Evolutionary conservation across 176 grass and related monocot genomes (phyloP).

Genomic region (Saccharum spontaneum): DNA sequence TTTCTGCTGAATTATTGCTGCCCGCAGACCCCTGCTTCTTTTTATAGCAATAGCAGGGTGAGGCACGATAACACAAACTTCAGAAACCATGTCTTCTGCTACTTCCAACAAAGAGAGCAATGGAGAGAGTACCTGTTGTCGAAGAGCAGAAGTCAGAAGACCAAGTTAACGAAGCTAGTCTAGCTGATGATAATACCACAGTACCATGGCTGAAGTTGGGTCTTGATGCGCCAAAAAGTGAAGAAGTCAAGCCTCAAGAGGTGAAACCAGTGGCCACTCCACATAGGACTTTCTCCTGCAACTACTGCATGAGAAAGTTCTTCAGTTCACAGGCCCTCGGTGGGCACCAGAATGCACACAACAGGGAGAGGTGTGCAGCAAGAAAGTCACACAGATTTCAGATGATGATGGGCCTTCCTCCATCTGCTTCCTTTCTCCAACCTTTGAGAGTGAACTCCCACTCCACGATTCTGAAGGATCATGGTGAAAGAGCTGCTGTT

Average conservation of each 20-base stretch:
- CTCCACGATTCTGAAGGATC: conserved; percentile 51
- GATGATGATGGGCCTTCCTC: conserved; percentile 39
- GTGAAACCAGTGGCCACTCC: conserved; percentile 34
- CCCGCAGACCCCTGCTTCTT: conserved; percentile 46
- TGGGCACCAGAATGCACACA: conserved; percentile 89
- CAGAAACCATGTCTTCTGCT: conserved; percentile 33
- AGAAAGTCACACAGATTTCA: conserved; percentile 57
- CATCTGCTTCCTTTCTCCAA: conserved; percentile 48
- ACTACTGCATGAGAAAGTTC: conserved; percentile 92
- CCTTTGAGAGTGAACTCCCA: conserved; percentile 65
- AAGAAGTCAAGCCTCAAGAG: conserved; percentile 35
- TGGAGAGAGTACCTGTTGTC: conserved; percentile 45
- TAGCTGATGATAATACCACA: conserved; percentile 26
- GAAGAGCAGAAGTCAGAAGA: conserved; percentile 35
- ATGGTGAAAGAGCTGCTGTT: conserved; percentile 32
- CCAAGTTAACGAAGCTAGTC: conserved; percentile 25
- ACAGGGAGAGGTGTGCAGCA: conserved; percentile 72
- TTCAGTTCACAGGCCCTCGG: conserved; percentile 89
- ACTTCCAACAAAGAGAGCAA: conserved; percentile 40
- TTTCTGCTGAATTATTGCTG: conserved; percentile 73
- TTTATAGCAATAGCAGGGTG: conserved; percentile 69
- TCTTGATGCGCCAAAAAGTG: conserved; percentile 21
- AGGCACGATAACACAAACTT: conserved; percentile 39
- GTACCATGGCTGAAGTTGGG: conserved; percentile 66
- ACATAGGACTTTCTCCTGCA: conserved; percentile 86